Evolutionary conservation across 2,329 filamentous ascomycete species (phyloP), one percentile per base, ranked within the genome.

Genomic region (Penicillium sp.): DNA sequence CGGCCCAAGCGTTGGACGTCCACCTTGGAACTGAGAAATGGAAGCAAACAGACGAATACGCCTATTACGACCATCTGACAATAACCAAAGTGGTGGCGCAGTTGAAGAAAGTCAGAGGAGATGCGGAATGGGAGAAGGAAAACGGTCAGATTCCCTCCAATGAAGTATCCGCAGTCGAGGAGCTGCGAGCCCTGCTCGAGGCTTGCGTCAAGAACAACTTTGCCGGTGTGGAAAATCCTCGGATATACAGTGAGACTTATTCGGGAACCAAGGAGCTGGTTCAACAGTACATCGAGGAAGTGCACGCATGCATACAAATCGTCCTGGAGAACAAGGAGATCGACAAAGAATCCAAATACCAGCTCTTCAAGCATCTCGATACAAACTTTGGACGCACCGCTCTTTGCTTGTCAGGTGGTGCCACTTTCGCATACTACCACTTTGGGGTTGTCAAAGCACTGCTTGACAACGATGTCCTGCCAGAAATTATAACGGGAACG

Each of bases 151-250:
- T 63, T 8, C 59, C 57, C 24, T 53, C 61, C 18, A 58, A 57
- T 16, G 70, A 74, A 8, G 70, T 75, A 46, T 77, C 82, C 54
- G 81, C 87, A 0, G 78, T 91, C 3, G 88, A 93, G 58, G 90
- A 94, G 50, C 79, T 99, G 50, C 88, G 86, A 57, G 82, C 82
- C 1, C 75, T 97, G 55, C 79, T 95, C 18, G 91, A 96, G 76
- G 90, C 90, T 13, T 97, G 92, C 70, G 88, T 97, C 64, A 99
- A 97, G 81, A 96, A 92, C 74, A 97, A 99, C 69, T 99, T 97
- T 74, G 91, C 90, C 16, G 94, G 94, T 0, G 87, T 96, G 13
- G 94, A 99, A 73, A 97, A 96, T 66, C 86, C 93, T 9, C 84
- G 91, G 50, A 77, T 99, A n/a, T 99, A 99, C 72, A 96, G 90